These are phyloP conservation scores for Mollisia scopiformis DNA, from an alignment of 2,329 filamentous ascomycete species.

Conservation along the genomic window DNA sequence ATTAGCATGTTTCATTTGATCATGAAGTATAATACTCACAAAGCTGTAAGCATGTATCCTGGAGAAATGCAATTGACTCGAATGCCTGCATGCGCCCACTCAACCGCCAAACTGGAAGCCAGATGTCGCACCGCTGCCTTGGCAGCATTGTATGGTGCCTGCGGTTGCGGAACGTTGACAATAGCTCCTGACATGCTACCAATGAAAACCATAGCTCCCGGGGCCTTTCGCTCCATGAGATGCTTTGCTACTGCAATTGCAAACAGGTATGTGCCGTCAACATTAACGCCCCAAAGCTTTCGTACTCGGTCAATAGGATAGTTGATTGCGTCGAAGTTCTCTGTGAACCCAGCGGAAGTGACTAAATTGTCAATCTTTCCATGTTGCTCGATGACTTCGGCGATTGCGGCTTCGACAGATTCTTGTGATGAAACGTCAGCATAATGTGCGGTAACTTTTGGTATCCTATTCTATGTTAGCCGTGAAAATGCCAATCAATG, in stretches of 20 bases:
- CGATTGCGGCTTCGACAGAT: constrained; percentile 75
- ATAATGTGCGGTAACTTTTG: constrained; percentile 87
- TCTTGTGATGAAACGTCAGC: constrained; percentile 81
- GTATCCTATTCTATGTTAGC: constrained; percentile 52
- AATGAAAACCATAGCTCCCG: constrained; percentile 90
- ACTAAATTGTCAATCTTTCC: constrained; percentile 89
- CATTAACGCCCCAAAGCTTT: constrained; percentile 92
- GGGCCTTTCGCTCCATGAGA: constrained; percentile 77
- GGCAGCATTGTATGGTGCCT: constrained; percentile 89
- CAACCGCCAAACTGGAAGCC: constrained; percentile 84
- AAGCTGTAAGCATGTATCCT: constrained; percentile 92
- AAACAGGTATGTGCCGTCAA: constrained; percentile 90
- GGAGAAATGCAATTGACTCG: constrained; percentile 95
- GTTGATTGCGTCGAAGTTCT: constrained; percentile 89
- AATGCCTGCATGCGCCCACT: constrained; percentile 88
- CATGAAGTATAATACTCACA: constrained; percentile 60
- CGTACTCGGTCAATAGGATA: constrained; percentile 91
- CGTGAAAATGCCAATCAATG: neutral
- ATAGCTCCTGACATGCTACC: constrained; percentile 93
- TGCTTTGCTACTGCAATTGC: constrained; percentile 84
- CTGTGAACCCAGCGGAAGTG: constrained; percentile 94
- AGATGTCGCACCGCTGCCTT: constrained; percentile 92
- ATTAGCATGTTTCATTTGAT: neutral
- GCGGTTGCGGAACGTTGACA: constrained; percentile 93
- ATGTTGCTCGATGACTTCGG: constrained; percentile 70